These are phyloP conservation scores for Leptosphaerulina australis DNA, from an alignment of 2,329 filamentous ascomycete genomes.

Conservation along the genomic window DNA sequence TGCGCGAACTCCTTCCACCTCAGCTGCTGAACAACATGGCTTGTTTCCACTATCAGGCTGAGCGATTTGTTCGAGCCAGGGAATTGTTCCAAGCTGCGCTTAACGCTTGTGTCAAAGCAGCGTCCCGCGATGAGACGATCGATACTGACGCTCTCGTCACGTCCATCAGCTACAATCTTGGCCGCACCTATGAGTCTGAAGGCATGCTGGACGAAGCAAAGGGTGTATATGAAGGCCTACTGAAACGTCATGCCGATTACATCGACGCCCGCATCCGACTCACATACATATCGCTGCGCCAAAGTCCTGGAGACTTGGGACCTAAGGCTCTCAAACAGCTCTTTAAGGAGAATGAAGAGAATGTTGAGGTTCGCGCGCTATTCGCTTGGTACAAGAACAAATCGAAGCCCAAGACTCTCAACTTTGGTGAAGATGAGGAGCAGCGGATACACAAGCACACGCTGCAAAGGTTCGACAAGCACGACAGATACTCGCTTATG, in stretches of 20 bases:
- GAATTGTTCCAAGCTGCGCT: conserved; percentile 92
- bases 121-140: conserved; percentile 73
- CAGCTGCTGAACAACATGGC: conserved; percentile 97
- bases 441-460: conserved; percentile 97
- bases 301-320: conserved; percentile 81
- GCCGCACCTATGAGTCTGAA: conserved; percentile 87
- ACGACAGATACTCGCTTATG: conserved; percentile 94
- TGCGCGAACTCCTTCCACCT: conserved; percentile 82
- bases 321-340: conserved; percentile 84
- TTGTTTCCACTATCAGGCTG: conserved; percentile 89
- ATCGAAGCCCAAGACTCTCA: conserved; percentile 79
- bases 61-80: conserved; percentile 78
- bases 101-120: conserved; percentile 81
- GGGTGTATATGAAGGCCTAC: conserved; percentile 83
- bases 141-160: conserved; percentile 93
- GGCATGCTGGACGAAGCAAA: conserved; percentile 81
- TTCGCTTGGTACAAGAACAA: conserved; percentile 97
- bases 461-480: conserved; percentile 85
- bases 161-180: conserved; percentile 96
- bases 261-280: conserved; percentile 87
- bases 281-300: conserved; percentile 85
- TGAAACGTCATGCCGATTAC: conserved; percentile 87
- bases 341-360: conserved; percentile 80
- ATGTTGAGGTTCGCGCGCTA: conserved; percentile 88
- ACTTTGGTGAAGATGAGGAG: conserved; percentile 87